Evolutionary conservation across 1,284 basidiomycete species (phyloP).

Genomic region (Tilletia indica): DNA sequence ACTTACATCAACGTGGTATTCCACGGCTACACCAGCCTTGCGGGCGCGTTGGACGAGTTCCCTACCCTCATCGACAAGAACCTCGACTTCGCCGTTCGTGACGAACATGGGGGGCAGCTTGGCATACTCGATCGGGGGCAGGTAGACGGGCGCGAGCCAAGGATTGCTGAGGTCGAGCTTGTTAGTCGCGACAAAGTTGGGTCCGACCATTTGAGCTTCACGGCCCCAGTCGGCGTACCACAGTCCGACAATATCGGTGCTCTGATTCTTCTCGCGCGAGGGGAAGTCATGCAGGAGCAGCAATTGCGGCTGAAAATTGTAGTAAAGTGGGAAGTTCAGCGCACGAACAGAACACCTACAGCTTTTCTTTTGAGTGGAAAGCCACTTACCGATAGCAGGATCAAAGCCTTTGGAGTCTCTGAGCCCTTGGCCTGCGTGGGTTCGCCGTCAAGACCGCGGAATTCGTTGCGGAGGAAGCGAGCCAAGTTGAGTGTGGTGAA

Average conservation of each 20-base stretch:
- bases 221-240: constrained; percentile 45
- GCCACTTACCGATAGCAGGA: constrained; percentile 35
- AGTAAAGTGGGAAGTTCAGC: background rate
- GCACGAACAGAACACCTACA: background rate
- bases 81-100: constrained; percentile 30
- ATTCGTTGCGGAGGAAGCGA: constrained; percentile 45
- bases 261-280: constrained; percentile 34
- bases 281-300: constrained; percentile 24
- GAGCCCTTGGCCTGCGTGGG: constrained; percentile 19
- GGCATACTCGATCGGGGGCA: constrained; percentile 34
- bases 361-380: too few species aligned
- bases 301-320: background rate
- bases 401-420: constrained; percentile 27
- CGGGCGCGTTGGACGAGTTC: constrained; percentile 28
- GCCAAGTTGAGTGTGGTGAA: constrained; percentile 45
- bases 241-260: constrained; percentile 39
- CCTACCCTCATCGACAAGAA: constrained; percentile 34
- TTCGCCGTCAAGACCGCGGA: constrained; percentile 28
- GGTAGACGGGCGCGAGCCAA: constrained; percentile 35
- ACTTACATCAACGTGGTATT: constrained; percentile 25
- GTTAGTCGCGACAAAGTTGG: constrained; percentile 20
- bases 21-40: constrained; percentile 17
- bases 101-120: constrained; percentile 28
- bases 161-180: constrained; percentile 29
- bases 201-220: constrained; percentile 27